phyloP scores from a whole-genome alignment of 768 basidiomycete species.

The Lactifluus piperatus region DNA sequence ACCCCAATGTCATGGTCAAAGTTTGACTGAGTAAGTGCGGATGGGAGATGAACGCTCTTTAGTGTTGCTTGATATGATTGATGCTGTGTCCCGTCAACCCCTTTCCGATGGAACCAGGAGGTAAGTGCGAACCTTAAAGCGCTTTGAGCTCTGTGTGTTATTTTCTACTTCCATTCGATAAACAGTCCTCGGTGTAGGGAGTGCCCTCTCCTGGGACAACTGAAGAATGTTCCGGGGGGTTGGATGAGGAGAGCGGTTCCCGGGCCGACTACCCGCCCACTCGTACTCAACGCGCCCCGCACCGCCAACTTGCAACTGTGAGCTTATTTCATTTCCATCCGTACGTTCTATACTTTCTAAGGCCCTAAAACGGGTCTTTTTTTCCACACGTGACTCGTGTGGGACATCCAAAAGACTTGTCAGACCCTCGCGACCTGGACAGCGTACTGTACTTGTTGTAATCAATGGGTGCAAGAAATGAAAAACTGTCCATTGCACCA shows the following conservation, averaged over 20 bases:
- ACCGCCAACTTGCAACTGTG: too few species aligned
- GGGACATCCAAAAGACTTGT: too few species aligned
- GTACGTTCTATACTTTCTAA: too few species aligned
- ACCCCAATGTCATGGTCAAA: constrained; percentile 56
- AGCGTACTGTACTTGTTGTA: too few species aligned
- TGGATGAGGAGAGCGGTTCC: background rate
- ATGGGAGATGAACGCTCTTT: constrained; percentile 65
- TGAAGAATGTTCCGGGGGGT: background rate
- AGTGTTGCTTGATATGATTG: constrained; percentile 62
- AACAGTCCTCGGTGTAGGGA: background rate
- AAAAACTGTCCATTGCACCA: too few species aligned
- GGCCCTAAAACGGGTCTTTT: too few species aligned
- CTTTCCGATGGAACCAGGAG: background rate
- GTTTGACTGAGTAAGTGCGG: constrained; percentile 41
- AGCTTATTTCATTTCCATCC: too few species aligned
- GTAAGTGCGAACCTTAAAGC: constrained; percentile 38
- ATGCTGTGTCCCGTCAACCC: constrained; percentile 36
- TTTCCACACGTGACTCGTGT: too few species aligned
- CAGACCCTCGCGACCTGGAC: too few species aligned
- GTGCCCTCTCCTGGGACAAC: background rate
- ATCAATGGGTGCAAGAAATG: too few species aligned
- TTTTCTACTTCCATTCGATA: constrained; percentile 19
- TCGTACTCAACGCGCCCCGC: too few species aligned
- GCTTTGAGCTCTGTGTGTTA: constrained; percentile 32
- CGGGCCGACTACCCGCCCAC: background rate